Base-by-base conservation (phyloP, 2,329 filamentous ascomycete genomes). In the Colletotrichum brevisporum region DNA sequence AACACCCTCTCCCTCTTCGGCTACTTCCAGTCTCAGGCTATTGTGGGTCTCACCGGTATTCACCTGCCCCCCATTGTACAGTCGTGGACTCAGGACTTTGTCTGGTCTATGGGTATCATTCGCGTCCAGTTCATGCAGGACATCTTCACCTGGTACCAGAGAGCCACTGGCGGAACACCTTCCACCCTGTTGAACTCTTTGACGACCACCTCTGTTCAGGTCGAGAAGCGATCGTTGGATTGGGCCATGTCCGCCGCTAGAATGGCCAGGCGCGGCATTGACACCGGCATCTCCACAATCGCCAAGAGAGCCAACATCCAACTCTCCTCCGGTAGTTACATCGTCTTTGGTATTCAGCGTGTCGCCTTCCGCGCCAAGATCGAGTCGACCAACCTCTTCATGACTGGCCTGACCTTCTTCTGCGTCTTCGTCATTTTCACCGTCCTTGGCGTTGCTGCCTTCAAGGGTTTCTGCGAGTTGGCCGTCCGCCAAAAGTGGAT, bases 21-120 rank as follows among this genome's bases (percentile, higher is more conserved):
- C 70, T 98, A 96, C 82, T 97, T 98, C 86, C 95, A 98, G 82
- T 90, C 94, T 5, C 95, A 97, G 81, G 95, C 95, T 27, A 94
- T 98, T 80, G 86, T 97, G 75, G 95, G 95, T 72, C 91, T 98
- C 81, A 93, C 91, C 62, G 89, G 92, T 21, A 91, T 98, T 15
- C 85, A 87, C 53, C 88, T 97, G 62, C 95, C 95, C 10, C 95
- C 95, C 0, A 93, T 97, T 70, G 95, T 97, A 62, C 88, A 93
- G 76, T 88, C 95, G 0, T 98, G 95, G 95, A 97, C 95, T 2
- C 95, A 98, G 82, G 95, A 98, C 82, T 98, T 98, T 83, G 93
- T 97, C 78, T 98, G 95, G 95, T 97, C 92, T 76, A 96, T 98
- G 94, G 95, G 95, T 75, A 94, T 98, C 75, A 97, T 98, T 75